Base-by-base conservation (phyloP, 1,139 yeast genomes). In the Kluyveromyces sp. region DNA sequence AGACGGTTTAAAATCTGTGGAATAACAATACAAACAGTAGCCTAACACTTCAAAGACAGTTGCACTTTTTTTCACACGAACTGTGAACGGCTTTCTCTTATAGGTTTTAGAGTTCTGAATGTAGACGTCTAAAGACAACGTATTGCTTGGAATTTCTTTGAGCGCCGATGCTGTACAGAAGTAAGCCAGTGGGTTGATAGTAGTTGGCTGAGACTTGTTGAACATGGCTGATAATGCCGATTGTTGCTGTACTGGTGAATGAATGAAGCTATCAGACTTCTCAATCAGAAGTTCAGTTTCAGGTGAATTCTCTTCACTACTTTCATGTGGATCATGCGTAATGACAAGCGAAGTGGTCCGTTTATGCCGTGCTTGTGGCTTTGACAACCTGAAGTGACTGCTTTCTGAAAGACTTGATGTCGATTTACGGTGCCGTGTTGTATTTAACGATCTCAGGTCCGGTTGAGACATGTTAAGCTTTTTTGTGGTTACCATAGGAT, bases 41-140 rank as follows among this genome's bases (percentile, higher is more conserved):
- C 92, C 92, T 49, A 83, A 79, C 15, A 78, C 72, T 52, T 83
- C 89, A 35, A 75, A 74, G 0, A 82, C 73, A 0, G 74, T 65
- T 0, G 76, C 73, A 9, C 70, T 67, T 40, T 71, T 70, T 47
- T 72, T 66, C 0, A 79, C 66, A 13, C 61, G 58, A 3, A 78
- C 49, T 3, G 59, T 57, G 9, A 64, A 52, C 36, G 57, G 66
- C 49, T 49, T 40, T 2, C 45, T 47, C 22, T 50, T 47, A 25
- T 49, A 53, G 18, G 54, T 58, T 4, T 54, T 50, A 0, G 66
- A 60, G 4, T 55, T 46, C 8, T 69, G 70, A 2, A 71, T 64
- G 49, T 68, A 69, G 0, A 68, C 61, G 19, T 54, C 59, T 42
- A 71, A 43, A 11, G 47, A 42, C 47, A 55, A 6, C 49, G 71